Base-by-base conservation (phyloP, 129 eudicot species). In the Ambrosia artemisiifolia region DNA sequence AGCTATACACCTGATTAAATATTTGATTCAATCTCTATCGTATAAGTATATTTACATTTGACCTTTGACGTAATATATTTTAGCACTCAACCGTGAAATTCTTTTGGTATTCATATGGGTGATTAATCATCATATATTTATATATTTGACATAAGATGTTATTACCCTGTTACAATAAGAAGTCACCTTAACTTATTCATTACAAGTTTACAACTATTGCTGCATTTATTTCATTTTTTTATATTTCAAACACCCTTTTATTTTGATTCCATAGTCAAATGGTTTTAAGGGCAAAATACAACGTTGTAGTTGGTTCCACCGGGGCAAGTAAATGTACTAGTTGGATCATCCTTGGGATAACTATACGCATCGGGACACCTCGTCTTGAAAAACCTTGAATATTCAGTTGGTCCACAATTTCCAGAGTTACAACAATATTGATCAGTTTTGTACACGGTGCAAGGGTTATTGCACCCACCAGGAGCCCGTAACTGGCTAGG, bases 401-500 rank as follows among this genome's bases (percentile, higher is more conserved):
- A 76, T 5, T 61, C 65, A 7, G 90, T 88, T 2, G 88, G 82
- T 11, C 53, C 49, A 71, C 89, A 87, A 6, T 0, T 83, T 51
- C 77, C 69, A 28, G 48, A 28, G 67, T 84, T 71, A 50, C 94
- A 87, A 64, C 89, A 87, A 36, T 87, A 84, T 20, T 79, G 6
- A 13, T 84, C 70, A 0, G 77, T 77, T 49, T 77, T 79, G 36
- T 13, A 87, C 34, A 79, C 87, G 0, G 87, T 81, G 69, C 94
- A 88, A 2, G 94, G 85, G 47, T 88, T 77, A 69, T 76, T 74
- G 43, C 94, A 88, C 35, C 88, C 90, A 3, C 85, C 87, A 0
- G 79, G 78, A 19, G 84, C 80, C 19, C 75, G 19, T 20, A 79
- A 69, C 59, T 72, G 19, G 7, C 11, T 46, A 0, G 89, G 89